Evolutionary conservation across 805 yeast genomes (phyloP).

Genomic region (Torulaspora gathmanii): DNA sequence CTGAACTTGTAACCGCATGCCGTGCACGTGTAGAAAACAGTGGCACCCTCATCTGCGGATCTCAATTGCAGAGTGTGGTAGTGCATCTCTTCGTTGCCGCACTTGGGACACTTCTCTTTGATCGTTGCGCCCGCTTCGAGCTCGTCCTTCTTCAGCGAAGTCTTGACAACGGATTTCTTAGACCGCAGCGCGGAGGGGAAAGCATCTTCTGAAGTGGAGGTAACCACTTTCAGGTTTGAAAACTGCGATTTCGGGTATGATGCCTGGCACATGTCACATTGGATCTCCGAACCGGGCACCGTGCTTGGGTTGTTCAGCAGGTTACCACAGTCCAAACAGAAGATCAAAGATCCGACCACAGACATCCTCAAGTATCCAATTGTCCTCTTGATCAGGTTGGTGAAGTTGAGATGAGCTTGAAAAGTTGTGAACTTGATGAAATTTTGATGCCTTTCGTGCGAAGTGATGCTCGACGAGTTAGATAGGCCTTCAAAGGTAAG

Average conservation of each 20-base stretch:
- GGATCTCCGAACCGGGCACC: constrained; percentile 39
- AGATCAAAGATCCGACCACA: constrained; percentile 90
- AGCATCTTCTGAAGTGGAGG: constrained; percentile 85
- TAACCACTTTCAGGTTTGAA: constrained; percentile 76
- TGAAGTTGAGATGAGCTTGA: not conserved
- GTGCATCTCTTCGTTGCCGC: constrained; percentile 97
- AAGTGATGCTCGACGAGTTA: not conserved
- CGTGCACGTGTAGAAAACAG: constrained; percentile 96
- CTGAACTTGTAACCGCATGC: constrained; percentile 89
- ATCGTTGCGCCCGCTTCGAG: constrained; percentile 94
- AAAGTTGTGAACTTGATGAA: constrained; percentile 3
- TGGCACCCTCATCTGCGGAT: constrained; percentile 99
- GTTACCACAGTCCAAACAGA: constrained; percentile 91
- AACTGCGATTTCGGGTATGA: constrained; percentile 43
- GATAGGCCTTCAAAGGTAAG: not conserved
- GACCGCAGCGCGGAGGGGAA: constrained; percentile 82
- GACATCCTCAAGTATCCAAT: constrained; percentile 52
- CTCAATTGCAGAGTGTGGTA: constrained; percentile 94
- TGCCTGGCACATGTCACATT: constrained; percentile 52
- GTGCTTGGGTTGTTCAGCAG: constrained; percentile 64
- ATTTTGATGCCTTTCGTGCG: constrained; percentile 3
- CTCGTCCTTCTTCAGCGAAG: constrained; percentile 69
- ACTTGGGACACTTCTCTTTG: constrained; percentile 96
- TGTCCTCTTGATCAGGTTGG: not conserved
- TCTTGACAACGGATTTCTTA: constrained; percentile 87